phyloP scores from a whole-genome alignment of 163 green algal genomes.

The Trebouxiophyceae sp. region DNA sequence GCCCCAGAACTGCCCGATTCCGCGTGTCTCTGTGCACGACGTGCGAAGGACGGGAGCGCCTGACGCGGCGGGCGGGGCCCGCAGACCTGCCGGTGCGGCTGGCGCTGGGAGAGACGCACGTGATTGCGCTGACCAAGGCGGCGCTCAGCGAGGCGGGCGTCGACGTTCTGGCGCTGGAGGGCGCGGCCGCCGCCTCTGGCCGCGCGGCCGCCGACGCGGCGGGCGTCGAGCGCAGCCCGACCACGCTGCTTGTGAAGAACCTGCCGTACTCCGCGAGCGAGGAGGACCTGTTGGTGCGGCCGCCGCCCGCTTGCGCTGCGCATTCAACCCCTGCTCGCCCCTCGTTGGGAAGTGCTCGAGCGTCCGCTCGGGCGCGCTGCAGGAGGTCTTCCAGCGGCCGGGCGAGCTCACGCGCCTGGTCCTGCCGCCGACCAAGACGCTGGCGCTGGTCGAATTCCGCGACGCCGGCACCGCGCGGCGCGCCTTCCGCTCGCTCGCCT shows the following conservation, averaged over 20 bases:
- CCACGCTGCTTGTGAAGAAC: constrained; percentile 91
- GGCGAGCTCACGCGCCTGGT: constrained; percentile 60
- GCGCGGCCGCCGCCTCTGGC: constrained; percentile 56
- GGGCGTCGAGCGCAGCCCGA: constrained; percentile 37
- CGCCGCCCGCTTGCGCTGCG: too few species aligned
- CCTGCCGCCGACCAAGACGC: constrained; percentile 69
- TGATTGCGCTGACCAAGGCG: constrained; percentile 88
- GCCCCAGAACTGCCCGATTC: too few species aligned
- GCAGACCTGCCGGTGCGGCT: constrained; percentile 83
- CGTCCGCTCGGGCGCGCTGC: too few species aligned
- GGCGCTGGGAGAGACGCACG: constrained; percentile 89
- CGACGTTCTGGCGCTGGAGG: constrained; percentile 67
- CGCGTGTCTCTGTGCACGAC: too few species aligned
- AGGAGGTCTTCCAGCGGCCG: constrained; percentile 45
- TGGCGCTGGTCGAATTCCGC: constrained; percentile 84
- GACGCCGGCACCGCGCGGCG: constrained; percentile 58
- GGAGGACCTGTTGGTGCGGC: constrained; percentile 48
- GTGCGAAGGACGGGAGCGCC: too few species aligned
- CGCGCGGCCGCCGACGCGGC: constrained; percentile 22
- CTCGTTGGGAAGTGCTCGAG: too few species aligned
- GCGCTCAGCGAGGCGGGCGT: constrained; percentile 68
- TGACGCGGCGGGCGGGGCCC: not conserved
- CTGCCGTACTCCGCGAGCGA: constrained; percentile 69
- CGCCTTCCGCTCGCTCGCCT: constrained; percentile 83
- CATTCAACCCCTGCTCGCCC: too few species aligned